Conservation (phyloP, 768 basidiomycete species). For the Xerocomellus dryophilus region DNA sequence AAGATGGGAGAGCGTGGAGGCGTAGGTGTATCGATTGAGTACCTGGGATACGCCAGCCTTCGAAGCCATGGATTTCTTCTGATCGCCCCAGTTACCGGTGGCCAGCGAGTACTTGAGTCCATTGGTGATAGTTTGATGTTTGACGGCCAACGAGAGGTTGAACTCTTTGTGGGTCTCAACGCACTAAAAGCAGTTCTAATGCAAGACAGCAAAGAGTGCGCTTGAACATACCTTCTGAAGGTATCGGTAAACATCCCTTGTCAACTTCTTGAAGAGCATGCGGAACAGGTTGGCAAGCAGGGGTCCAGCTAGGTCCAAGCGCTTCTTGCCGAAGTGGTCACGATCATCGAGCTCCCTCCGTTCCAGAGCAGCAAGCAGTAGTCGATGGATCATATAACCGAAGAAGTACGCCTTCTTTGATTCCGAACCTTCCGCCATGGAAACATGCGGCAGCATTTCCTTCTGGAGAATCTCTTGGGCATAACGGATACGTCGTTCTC, state of each 20-base stretch:
- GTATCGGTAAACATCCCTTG: conserved; percentile 95
- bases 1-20: conserved; percentile 95
- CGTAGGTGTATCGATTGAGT: conserved; percentile 97
- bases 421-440: conserved; percentile 92
- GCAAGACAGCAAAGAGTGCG: background rate
- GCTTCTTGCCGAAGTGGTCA: conserved; percentile 99
- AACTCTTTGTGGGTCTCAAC: conserved; percentile 97
- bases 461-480: conserved; percentile 98
- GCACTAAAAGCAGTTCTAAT: conserved; percentile 52
- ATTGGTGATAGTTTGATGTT: conserved; percentile 96
- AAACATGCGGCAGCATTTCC: conserved; percentile 97
- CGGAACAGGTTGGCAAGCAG: conserved; percentile 95
- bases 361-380: conserved; percentile 90
- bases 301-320: conserved; percentile 93
- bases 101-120: conserved; percentile 97
- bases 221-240: conserved; percentile 76
- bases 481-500: conserved; percentile 90
- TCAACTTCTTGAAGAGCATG: conserved; percentile 95
- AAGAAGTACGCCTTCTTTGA: conserved; percentile 99
- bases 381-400: conserved; percentile 98
- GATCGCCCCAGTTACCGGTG: conserved; percentile 99
- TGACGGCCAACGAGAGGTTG: conserved; percentile 86
- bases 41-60: conserved; percentile 99
- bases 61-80: conserved; percentile 96
- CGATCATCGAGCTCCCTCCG: conserved; percentile 96